Conservation (phyloP, 176 grass and related monocot species). For the Tuctoria greenei region DNA sequence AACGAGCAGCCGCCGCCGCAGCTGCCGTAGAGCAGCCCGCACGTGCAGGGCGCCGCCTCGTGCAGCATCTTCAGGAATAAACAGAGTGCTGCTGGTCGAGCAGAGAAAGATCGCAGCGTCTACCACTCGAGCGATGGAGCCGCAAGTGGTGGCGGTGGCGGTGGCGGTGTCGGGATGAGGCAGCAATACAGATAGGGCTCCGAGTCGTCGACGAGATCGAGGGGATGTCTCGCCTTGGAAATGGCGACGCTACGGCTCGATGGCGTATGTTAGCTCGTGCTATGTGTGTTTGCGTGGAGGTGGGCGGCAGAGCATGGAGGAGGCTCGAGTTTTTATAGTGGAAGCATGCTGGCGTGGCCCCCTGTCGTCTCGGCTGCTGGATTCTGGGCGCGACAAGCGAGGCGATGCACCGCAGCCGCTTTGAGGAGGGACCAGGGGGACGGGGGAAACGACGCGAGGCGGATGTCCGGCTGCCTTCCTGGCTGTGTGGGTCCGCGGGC, state of each 20-base stretch:
- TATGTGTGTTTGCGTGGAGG: constrained; percentile 28
- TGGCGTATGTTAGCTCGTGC: constrained; percentile 14
- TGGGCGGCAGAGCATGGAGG: neutral
- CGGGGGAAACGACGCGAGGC: neutral
- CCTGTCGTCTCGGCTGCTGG: constrained; percentile 16
- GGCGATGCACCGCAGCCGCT: constrained; percentile 14
- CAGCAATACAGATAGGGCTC: no score
- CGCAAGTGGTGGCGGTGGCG: neutral
- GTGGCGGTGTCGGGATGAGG: no score
- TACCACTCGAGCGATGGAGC: neutral
- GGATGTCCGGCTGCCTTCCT: neutral
- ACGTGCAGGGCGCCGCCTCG: constrained; percentile 66
- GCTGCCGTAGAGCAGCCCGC: constrained; percentile 64
- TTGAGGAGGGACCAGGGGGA: no score
- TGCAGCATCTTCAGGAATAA: constrained; percentile 46
- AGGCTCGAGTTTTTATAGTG: constrained; percentile 41
- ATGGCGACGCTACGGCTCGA: constrained; percentile 26
- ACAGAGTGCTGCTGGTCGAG: no score
- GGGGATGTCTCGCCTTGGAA: constrained; percentile 51
- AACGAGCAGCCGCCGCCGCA: constrained; percentile 67
- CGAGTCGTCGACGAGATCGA: constrained; percentile 27
- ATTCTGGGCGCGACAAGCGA: constrained; percentile 36
- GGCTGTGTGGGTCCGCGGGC: neutral
- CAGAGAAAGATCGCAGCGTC: neutral
- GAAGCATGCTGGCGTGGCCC: neutral